These are phyloP conservation scores for Heracleum sosnowskyi DNA, from an alignment of 129 eudicot genomes.

Conservation along the genomic window DNA sequence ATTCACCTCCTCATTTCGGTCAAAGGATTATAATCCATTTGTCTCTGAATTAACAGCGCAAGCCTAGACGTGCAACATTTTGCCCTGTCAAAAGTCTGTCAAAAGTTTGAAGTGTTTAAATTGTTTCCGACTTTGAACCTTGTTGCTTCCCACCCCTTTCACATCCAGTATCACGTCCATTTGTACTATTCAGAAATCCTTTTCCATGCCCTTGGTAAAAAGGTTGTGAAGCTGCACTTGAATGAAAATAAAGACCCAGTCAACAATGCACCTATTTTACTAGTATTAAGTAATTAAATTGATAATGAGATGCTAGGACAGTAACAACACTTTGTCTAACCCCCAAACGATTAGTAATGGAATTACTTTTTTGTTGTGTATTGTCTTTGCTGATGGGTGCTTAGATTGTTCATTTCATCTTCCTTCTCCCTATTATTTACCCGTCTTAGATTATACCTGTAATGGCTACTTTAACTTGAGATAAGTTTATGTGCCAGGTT, in stretches of 20 bases:
- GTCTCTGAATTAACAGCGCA: neutral
- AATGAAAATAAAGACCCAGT: too few species aligned
- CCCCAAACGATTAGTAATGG: neutral
- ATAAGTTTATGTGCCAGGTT: slow-evolving; percentile 24
- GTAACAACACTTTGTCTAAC: neutral
- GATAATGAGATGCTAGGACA: neutral
- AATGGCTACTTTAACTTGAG: neutral
- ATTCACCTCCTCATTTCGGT: neutral
- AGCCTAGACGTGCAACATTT: neutral
- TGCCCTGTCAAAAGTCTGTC: neutral
- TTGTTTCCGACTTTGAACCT: neutral
- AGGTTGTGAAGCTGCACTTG: neutral
- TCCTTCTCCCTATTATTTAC: neutral
- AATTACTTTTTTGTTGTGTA: too few species aligned
- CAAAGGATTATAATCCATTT: neutral
- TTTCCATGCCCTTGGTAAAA: neutral
- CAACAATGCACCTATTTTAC: too few species aligned
- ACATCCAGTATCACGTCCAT: too few species aligned
- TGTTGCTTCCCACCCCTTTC: neutral
- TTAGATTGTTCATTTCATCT: too few species aligned
- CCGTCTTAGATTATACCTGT: neutral
- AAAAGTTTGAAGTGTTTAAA: neutral
- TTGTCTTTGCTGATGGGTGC: neutral
- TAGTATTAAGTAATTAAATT: neutral
- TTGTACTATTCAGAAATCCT: too few species aligned